Evolutionary conservation across 1,139 yeast species (phyloP).

Genomic region (Scheffersomyces insectosa): DNA sequence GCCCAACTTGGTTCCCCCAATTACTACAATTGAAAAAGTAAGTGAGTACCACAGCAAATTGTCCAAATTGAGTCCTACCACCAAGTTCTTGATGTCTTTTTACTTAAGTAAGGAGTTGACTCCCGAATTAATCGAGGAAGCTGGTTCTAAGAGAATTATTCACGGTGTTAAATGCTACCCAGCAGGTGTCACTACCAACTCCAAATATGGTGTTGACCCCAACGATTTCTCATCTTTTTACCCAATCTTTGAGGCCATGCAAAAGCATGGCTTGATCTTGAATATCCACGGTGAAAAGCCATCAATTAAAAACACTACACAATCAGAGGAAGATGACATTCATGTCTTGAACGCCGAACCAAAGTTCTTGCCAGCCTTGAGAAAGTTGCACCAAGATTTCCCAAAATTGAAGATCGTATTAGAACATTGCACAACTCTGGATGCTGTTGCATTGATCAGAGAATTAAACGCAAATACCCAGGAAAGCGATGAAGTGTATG

Average conservation of each 20-base stretch:
- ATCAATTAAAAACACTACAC: slow-evolving; percentile 37
- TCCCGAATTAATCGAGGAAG: slow-evolving; percentile 79
- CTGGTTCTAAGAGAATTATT: slow-evolving; percentile 70
- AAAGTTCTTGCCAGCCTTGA: slow-evolving; percentile 86
- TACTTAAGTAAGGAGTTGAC: slow-evolving; percentile 77
- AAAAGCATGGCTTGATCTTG: slow-evolving; percentile 70
- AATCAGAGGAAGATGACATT: slow-evolving; percentile 51
- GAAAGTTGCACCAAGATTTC: slow-evolving; percentile 74
- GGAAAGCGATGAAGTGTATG: slow-evolving; percentile 49
- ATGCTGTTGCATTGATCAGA: slow-evolving; percentile 77
- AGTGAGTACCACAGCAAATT: slow-evolving; percentile 66
- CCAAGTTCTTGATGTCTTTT: slow-evolving; percentile 89
- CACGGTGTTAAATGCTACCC: slow-evolving; percentile 95
- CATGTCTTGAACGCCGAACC: slow-evolving; percentile 95
- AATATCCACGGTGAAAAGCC: slow-evolving; percentile 97
- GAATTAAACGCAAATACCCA: slow-evolving; percentile 59
- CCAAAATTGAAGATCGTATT: slow-evolving; percentile 85
- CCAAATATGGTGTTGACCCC: slow-evolving; percentile 89
- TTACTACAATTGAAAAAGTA: slow-evolving; percentile 77
- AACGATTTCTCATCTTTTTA: slow-evolving; percentile 86
- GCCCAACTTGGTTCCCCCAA: slow-evolving; percentile 96
- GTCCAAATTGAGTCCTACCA: slow-evolving; percentile 70
- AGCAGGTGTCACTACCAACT: slow-evolving; percentile 97
- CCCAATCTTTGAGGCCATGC: slow-evolving; percentile 87
- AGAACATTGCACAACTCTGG: slow-evolving; percentile 93